These are phyloP conservation scores for Plasmodium falciparum DNA, from an alignment of 169 alveolate species.

Conservation along the genomic window DNA sequence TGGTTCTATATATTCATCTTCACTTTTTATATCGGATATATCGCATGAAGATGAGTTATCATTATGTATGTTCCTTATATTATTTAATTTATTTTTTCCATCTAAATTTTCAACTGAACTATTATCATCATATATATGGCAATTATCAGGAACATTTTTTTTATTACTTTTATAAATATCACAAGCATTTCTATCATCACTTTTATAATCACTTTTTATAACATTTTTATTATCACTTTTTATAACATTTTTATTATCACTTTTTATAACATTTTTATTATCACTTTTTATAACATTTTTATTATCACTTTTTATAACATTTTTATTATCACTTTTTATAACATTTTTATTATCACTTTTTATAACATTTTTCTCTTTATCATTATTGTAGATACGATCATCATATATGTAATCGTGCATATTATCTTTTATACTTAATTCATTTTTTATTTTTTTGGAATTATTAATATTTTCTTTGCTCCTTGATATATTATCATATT, in stretches of 20 bases:
- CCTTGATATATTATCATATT: not conserved
- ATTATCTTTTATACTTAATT: slow-evolving; percentile 2
- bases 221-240: not conserved
- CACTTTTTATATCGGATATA: slow-evolving; percentile 68
- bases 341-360: not conserved
- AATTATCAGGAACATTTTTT: too few species aligned
- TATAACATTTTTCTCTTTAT: slow-evolving; percentile 12
- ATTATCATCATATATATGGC: too few species aligned
- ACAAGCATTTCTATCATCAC: not conserved
- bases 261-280: not conserved
- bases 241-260: not conserved
- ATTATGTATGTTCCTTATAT: not conserved
- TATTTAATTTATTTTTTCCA: too few species aligned
- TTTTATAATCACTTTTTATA: too few species aligned
- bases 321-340: not conserved
- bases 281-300: not conserved
- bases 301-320: not conserved
- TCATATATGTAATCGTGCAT: not conserved
- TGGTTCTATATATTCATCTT: slow-evolving; percentile 30
- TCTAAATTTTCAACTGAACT: too few species aligned
- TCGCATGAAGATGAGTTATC: slow-evolving; percentile 37
- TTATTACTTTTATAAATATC: too few species aligned
- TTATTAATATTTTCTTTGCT: not conserved
- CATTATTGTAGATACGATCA: too few species aligned
- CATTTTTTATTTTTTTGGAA: not conserved